These are phyloP conservation scores for Tinospora cordifolia DNA, from an alignment of 164 flowering plant species.

Conservation along the genomic window DNA sequence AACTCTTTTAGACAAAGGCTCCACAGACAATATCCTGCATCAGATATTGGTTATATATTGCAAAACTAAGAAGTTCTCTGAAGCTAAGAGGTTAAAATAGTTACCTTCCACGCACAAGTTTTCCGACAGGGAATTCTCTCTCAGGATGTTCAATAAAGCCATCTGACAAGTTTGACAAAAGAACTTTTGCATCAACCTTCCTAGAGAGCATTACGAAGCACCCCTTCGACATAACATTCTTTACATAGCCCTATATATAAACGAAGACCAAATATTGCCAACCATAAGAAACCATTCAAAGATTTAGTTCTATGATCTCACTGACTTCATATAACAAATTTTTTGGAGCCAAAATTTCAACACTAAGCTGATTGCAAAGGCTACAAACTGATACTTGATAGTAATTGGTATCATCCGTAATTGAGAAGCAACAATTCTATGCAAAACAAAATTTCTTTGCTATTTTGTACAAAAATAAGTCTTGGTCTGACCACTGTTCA, in stretches of 20 bases:
- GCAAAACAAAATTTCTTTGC: no score
- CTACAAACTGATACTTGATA: no score
- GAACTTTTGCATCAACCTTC: conserved; percentile 82
- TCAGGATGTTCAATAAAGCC: conserved; percentile 56
- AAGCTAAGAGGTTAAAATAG: conserved; percentile 7
- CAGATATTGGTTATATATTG: conserved; percentile 2
- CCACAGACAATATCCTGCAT: conserved; percentile 76
- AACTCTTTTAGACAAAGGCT: conserved; percentile 75
- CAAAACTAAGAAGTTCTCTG: background rate
- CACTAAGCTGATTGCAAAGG: no score
- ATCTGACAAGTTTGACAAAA: conserved; percentile 77
- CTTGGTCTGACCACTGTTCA: no score
- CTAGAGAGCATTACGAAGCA: conserved; percentile 85
- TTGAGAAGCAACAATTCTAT: no score
- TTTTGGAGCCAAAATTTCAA: no score
- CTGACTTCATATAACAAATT: no score
- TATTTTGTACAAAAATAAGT: no score
- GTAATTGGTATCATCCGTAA: no score
- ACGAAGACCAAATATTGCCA: background rate
- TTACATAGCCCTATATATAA: conserved; percentile 70
- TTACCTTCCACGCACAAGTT: conserved; percentile 72
- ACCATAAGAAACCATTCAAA: background rate
- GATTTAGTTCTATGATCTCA: no score
- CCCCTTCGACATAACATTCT: conserved; percentile 66
- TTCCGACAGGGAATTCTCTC: conserved; percentile 76